Base-by-base conservation (phyloP, 2,329 filamentous ascomycete species). In the Aspergillus pseudoviridinutans region DNA sequence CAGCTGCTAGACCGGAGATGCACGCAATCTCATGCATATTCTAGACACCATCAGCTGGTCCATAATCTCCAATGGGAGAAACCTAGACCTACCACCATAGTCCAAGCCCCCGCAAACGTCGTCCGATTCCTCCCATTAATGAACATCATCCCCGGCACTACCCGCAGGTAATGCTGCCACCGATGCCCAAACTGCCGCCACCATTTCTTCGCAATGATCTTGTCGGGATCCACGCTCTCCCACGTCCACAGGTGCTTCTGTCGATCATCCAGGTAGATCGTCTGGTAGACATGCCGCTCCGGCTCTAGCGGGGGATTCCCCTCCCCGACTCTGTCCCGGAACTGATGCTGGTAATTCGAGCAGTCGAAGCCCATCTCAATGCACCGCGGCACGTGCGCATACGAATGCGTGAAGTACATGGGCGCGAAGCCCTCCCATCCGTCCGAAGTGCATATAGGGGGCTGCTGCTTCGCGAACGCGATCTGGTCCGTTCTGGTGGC, bases 281-380 rank as follows among this genome's bases (percentile, higher is more conserved):
- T 85, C 63, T 91, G 87, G 69, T 89, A 91, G 17, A 91, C 82
- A 64, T 89, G 87, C 53, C 83, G 78, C 27, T 84, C 80, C 53
- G 82, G 80, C 0, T 79, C 78, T 0, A 58, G 62, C 2, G 73
- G 61, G 1, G 61, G 51, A 14, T 67, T 61, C 1, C 66, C 66
- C 25, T 67, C 60, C 4, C 65, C 66, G 14, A 73, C 54, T 0
- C 69, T 67, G 22, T 71, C 70, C 1, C 84, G 84, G 61, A 91
- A 88, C 67, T 91, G 88, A 49, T 86, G 81, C 69, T 91, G 88
- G 72, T 91, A 90, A 69, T 90, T 89, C 41, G 85, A 87, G 74
- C 86, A 89, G 71, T 91, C 87, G 72, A 90, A 91, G 56, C 83
- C 87, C 80, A 78, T 84, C 68, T 84, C 82, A 38, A 79, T 80